phyloP scores from a whole-genome alignment of 2,329 filamentous ascomycete species.

The Ceratocystis diversiconidia region DNA sequence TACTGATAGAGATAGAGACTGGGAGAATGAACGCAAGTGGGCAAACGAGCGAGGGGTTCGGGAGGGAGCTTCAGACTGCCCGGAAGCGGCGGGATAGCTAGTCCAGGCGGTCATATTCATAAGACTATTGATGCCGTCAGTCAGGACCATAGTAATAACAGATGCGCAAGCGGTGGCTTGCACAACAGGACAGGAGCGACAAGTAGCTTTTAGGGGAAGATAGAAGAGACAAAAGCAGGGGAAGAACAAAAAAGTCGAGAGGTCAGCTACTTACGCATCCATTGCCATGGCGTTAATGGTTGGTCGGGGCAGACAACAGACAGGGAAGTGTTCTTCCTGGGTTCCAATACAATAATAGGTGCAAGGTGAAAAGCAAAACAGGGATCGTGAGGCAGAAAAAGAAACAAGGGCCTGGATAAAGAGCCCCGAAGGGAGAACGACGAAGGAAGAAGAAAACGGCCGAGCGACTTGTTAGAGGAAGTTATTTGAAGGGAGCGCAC shows the following conservation, averaged over 20 bases:
- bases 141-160: constrained; percentile 8
- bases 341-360: constrained; percentile 3
- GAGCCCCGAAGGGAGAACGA: background rate
- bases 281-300: background rate
- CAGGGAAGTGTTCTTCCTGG: background rate
- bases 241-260: background rate
- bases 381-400: constrained; percentile 7
- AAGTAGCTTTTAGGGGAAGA: no score
- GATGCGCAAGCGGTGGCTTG: background rate
- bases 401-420: constrained; percentile 2
- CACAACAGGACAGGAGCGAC: background rate
- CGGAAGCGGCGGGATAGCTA: constrained; percentile 26
- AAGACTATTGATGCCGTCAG: constrained; percentile 30
- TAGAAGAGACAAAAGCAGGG: background rate
- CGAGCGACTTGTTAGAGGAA: background rate
- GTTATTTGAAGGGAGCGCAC: constrained; percentile 2
- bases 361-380: background rate
- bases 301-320: no score
- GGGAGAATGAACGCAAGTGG: constrained; percentile 15
- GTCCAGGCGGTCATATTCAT: constrained; percentile 41
- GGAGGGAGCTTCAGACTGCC: constrained; percentile 13
- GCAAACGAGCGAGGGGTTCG: constrained; percentile 13
- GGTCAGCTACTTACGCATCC: constrained; percentile 3
- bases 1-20: constrained; percentile 13
- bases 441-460: background rate